Evolutionary conservation across 345 rosid species (phyloP).

Genomic region (Pistacia integerrima): DNA sequence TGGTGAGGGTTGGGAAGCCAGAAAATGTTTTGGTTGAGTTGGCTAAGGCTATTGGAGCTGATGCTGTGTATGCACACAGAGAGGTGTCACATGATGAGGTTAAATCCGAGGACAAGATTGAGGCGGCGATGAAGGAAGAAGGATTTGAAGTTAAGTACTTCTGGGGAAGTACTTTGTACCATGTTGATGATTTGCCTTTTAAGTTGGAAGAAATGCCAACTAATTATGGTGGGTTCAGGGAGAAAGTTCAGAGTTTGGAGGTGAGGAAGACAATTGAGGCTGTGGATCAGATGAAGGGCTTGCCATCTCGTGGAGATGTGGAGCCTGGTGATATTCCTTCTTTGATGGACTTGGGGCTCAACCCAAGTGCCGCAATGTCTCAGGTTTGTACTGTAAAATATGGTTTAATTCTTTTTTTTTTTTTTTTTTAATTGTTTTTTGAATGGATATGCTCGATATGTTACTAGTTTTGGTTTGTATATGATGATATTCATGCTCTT

Average conservation of each 20-base stretch:
- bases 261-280: constrained; percentile 84
- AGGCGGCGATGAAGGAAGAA: constrained; percentile 84
- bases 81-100: constrained; percentile 91
- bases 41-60: constrained; percentile 90
- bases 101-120: constrained; percentile 85
- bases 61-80: constrained; percentile 82
- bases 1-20: constrained; percentile 83
- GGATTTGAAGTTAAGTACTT: constrained; percentile 84
- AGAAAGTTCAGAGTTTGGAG: constrained; percentile 74
- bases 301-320: constrained; percentile 91
- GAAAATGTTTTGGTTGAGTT: constrained; percentile 77
- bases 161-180: constrained; percentile 97
- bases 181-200: constrained; percentile 91
- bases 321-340: constrained; percentile 92
- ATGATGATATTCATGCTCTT: not conserved
- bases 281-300: constrained; percentile 78
- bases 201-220: constrained; percentile 83
- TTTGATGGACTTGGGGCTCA: constrained; percentile 82
- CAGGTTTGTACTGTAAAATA: constrained; percentile 51
- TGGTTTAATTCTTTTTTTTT: not conserved
- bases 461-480: not conserved
- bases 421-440: not conserved
- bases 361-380: constrained; percentile 46
- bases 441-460: not conserved
- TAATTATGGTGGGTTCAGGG: constrained; percentile 75